These are phyloP conservation scores for Russula dissimulans DNA, from an alignment of 768 basidiomycete species.

Conservation along the genomic window DNA sequence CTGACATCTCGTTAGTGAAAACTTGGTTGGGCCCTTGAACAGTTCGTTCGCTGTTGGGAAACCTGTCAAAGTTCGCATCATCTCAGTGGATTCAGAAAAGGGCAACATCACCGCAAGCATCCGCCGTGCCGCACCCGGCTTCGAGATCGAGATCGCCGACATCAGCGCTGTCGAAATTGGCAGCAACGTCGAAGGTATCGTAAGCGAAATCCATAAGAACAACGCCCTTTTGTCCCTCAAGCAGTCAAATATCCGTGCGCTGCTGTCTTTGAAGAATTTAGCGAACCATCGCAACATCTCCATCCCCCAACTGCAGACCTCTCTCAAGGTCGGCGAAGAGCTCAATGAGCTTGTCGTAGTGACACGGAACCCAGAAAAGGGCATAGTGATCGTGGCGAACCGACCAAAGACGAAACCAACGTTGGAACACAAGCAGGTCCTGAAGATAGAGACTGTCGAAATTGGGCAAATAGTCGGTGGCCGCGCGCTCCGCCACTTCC, in stretches of 20 bases:
- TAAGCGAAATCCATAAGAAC: slow-evolving; percentile 80
- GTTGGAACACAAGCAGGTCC: slow-evolving; percentile 36
- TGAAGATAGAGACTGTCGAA: slow-evolving; percentile 58
- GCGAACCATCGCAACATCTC: slow-evolving; percentile 69
- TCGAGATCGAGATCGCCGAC: slow-evolving; percentile 42
- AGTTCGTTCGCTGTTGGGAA: slow-evolving; percentile 72
- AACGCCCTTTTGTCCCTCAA: slow-evolving; percentile 69
- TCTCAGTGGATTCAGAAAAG: slow-evolving; percentile 47
- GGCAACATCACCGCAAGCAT: slow-evolving; percentile 75
- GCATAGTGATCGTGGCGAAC: slow-evolving; percentile 77
- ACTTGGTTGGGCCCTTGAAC: slow-evolving; percentile 41
- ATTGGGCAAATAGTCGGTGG: slow-evolving; percentile 74
- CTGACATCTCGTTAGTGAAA: slow-evolving; percentile 45
- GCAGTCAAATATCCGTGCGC: slow-evolving; percentile 60
- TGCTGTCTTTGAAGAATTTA: slow-evolving; percentile 81
- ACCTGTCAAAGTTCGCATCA: slow-evolving; percentile 76
- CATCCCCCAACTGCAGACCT: slow-evolving; percentile 51
- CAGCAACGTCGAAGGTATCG: slow-evolving; percentile 54
- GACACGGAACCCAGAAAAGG: slow-evolving; percentile 76
- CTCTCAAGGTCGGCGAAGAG: slow-evolving; percentile 58
- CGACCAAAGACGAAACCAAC: slow-evolving; percentile 50
- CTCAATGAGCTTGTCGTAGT: slow-evolving; percentile 80
- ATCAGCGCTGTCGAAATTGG: slow-evolving; percentile 74
- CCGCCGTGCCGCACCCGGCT: slow-evolving; percentile 59
- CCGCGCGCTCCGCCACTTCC: slow-evolving; percentile 64